Evolutionary conservation across 768 basidiomycete genomes (phyloP), one percentile per base, ranked within the genome.

Genomic region (Tricholoma matsutake): DNA sequence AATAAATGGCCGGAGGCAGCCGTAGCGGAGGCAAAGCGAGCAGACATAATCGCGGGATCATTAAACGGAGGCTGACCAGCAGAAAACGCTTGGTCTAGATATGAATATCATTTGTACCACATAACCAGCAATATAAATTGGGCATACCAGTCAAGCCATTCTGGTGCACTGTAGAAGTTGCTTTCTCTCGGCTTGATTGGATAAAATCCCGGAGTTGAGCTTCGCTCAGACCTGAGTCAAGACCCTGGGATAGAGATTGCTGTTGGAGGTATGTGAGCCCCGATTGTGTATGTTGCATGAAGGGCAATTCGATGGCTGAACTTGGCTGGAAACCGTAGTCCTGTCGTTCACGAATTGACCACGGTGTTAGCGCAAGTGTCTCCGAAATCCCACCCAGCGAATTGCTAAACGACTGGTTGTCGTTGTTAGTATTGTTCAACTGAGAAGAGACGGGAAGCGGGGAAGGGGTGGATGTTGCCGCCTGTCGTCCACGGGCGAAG

Each of bases 1-100:
- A 73, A 57, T 68, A 79, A 65, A 11, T 75, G 68, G 59, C 70
- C 67, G 61, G 71, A 73, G n/a, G 65, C 64, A 56, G 68, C 65
- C 31, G 74, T 56, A 41, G 79, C 64, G 11, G 83, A 75, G 4
- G 81, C 78, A 69, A 90, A 81, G 62, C 85, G 82, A 20, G 87
- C 88, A 34, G 89, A 87, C 88, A 92, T 90, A 53, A 92, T 91
- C 11, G 89, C 89, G 49, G 89, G 89, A 66, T 92, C 90, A 62
- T 78, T 81, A 71, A 91, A 91, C 28, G 81, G 81, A 61, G 81
- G 82, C 37, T 71, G 65, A 53, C 54, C 64, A 32, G 34, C n/a
- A 31, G 69, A 57, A 54, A 67, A 54, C 47, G n/a, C 56, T 37
- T 61, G 63, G 67, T 37, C 54, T 63, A 41, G 11, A 45, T 25